Evolutionary conservation across 2,329 filamentous ascomycete species (phyloP).

Genomic region (Mycogone perniciosa): DNA sequence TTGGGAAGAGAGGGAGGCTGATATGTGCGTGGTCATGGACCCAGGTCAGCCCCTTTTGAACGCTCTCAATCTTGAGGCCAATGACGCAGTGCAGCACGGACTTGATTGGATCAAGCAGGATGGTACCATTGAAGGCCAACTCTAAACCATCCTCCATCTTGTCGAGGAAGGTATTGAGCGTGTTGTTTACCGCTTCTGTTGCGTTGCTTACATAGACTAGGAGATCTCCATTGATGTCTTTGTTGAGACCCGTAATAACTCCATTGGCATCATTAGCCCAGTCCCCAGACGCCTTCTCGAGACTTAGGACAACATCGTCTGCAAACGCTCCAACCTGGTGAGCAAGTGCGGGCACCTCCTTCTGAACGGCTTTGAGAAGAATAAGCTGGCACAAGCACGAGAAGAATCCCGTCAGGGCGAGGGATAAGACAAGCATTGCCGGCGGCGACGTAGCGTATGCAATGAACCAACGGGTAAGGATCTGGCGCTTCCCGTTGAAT

Average conservation of each 20-base stretch:
- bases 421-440: slow-evolving; percentile 78
- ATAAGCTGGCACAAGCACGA: slow-evolving; percentile 77
- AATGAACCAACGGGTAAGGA: slow-evolving; percentile 73
- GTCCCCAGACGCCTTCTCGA: slow-evolving; percentile 64
- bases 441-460: slow-evolving; percentile 82
- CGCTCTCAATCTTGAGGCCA: slow-evolving; percentile 73
- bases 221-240: slow-evolving; percentile 75
- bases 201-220: slow-evolving; percentile 83
- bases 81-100: slow-evolving; percentile 84
- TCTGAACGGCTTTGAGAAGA: slow-evolving; percentile 65
- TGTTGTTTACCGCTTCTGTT: slow-evolving; percentile 76
- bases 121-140: slow-evolving; percentile 71
- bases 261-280: slow-evolving; percentile 75
- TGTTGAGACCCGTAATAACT: slow-evolving; percentile 63
- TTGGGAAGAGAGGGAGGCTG: slow-evolving; percentile 68
- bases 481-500: slow-evolving; percentile 60
- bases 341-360: slow-evolving; percentile 69
- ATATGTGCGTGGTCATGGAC: slow-evolving; percentile 81
- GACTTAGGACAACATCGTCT: slow-evolving; percentile 64
- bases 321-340: slow-evolving; percentile 73
- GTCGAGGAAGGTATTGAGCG: slow-evolving; percentile 74
- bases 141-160: slow-evolving; percentile 70
- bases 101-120: slow-evolving; percentile 70
- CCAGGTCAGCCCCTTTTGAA: slow-evolving; percentile 91
- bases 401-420: slow-evolving; percentile 76